phyloP scores from a whole-genome alignment of 805 yeast species.

The Sugiyamaella americana region DNA sequence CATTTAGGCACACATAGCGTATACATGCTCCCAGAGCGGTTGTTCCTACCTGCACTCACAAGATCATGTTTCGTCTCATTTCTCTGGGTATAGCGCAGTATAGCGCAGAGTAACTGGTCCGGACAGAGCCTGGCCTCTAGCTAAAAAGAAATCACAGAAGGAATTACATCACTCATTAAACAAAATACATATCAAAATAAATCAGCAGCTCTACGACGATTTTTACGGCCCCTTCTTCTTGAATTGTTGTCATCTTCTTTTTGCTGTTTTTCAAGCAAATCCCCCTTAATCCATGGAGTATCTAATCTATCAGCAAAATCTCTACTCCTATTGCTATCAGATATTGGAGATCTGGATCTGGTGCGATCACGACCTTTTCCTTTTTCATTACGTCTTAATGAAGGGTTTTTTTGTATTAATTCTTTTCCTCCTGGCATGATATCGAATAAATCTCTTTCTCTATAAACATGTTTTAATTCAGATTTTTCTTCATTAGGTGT shows the following conservation, averaged over 20 bases:
- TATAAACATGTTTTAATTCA: conserved; percentile 35
- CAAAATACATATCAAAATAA: conserved; percentile 9
- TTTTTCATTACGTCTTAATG: conserved; percentile 3
- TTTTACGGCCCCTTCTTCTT: conserved; percentile 1
- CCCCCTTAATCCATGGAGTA: conserved; percentile 14
- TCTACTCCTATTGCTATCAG: neutral
- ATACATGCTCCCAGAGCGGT: too few species aligned
- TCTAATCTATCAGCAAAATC: conserved; percentile 3
- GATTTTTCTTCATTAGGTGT: too few species aligned
- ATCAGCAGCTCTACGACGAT: conserved; percentile 14
- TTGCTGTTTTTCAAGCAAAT: conserved; percentile 1
- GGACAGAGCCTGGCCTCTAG: too few species aligned
- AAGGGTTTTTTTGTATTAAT: neutral
- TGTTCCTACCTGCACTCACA: too few species aligned
- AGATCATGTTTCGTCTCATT: too few species aligned
- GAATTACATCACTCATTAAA: too few species aligned
- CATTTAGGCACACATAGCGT: too few species aligned
- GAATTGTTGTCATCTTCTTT: neutral
- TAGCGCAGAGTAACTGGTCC: too few species aligned
- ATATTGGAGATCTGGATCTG: conserved; percentile 11
- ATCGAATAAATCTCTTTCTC: conserved; percentile 15
- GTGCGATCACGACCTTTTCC: conserved; percentile 3
- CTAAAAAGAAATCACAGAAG: too few species aligned
- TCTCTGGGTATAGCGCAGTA: too few species aligned
- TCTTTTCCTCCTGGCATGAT: too few species aligned